Conservation (phyloP, 192 early-diverging fungal species). For the Diversispora eburnea region DNA sequence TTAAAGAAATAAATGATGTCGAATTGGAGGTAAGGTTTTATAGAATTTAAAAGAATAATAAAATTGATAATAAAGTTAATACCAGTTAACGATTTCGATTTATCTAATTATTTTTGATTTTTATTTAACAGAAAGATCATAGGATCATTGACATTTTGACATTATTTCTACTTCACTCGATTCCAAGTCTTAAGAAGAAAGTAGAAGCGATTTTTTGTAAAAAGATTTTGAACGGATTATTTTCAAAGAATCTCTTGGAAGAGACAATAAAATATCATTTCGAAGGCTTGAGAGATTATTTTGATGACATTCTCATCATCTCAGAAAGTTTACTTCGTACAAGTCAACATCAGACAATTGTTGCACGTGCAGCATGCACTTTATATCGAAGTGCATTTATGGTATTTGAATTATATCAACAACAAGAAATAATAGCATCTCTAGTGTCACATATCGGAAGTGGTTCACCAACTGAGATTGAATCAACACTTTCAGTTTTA, state of each 20-base stretch:
- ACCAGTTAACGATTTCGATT: background rate
- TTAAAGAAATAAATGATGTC: conserved; percentile 53
- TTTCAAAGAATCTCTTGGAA: conserved; percentile 43
- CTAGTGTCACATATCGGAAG: conserved; percentile 76
- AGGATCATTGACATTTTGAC: conserved; percentile 53
- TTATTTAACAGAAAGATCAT: conserved; percentile 37
- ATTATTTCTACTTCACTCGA: conserved; percentile 48
- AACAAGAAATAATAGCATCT: conserved; percentile 77
- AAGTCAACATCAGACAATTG: conserved; percentile 41
- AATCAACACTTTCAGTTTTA: conserved; percentile 56
- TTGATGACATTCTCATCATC: conserved; percentile 48
- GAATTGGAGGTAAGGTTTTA: conserved; percentile 40
- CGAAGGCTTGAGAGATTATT: conserved; percentile 45
- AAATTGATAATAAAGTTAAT: background rate
- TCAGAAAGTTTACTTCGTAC: conserved; percentile 58
- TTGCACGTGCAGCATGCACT: conserved; percentile 41
- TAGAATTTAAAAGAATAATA: background rate
- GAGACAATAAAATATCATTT: conserved; percentile 49
- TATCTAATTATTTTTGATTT: background rate
- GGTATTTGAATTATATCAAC: conserved; percentile 61
- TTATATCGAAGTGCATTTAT: conserved; percentile 53
- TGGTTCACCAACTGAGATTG: conserved; percentile 56
- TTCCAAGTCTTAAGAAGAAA: conserved; percentile 52
- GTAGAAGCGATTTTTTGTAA: conserved; percentile 48
- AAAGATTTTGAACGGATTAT: conserved; percentile 43